These are phyloP conservation scores for Chlamydomonas sp. DNA, from an alignment of 139 green algal genomes.

Conservation along the genomic window DNA sequence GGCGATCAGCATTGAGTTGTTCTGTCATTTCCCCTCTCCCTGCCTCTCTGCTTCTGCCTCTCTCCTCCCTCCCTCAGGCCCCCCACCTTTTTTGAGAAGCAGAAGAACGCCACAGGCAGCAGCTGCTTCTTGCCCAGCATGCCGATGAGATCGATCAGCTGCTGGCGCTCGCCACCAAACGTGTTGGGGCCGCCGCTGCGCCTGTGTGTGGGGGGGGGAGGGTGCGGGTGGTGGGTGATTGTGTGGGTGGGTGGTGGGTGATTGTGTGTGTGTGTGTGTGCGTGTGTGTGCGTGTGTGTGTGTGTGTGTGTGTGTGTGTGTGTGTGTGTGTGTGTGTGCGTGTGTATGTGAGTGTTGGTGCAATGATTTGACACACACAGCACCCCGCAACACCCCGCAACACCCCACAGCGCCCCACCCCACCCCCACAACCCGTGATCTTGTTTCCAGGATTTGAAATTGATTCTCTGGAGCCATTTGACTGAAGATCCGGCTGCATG, in stretches of 20 bases:
- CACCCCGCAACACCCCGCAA: too few species aligned
- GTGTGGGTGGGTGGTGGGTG: constrained; percentile 11
- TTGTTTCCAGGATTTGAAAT: too few species aligned
- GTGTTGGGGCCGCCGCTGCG: constrained; percentile 31
- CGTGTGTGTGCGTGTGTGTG: constrained; percentile 11
- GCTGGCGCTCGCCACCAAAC: constrained; percentile 41
- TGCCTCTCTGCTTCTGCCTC: not conserved
- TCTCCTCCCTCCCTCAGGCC: not conserved
- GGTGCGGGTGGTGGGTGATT: constrained; percentile 7
- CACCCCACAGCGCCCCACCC: too few species aligned
- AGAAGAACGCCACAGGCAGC: constrained; percentile 79
- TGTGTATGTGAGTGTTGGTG: too few species aligned
- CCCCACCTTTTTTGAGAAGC: constrained; percentile 82
- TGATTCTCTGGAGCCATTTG: too few species aligned
- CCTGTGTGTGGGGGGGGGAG: constrained; percentile 8
- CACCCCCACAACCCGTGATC: too few species aligned
- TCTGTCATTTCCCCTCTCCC: too few species aligned
- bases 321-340: constrained; percentile 1
- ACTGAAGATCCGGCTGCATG: too few species aligned
- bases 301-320: constrained; percentile 4
- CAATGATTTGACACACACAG: too few species aligned
- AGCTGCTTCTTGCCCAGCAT: constrained; percentile 55
- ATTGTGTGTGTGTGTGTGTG: constrained; percentile 13
- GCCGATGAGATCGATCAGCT: constrained; percentile 51
- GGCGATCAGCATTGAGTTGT: too few species aligned